Evolutionary conservation across 257 asterid genomes (phyloP), one percentile per base, ranked within the genome.

Genomic region (Primulina eburnea): DNA sequence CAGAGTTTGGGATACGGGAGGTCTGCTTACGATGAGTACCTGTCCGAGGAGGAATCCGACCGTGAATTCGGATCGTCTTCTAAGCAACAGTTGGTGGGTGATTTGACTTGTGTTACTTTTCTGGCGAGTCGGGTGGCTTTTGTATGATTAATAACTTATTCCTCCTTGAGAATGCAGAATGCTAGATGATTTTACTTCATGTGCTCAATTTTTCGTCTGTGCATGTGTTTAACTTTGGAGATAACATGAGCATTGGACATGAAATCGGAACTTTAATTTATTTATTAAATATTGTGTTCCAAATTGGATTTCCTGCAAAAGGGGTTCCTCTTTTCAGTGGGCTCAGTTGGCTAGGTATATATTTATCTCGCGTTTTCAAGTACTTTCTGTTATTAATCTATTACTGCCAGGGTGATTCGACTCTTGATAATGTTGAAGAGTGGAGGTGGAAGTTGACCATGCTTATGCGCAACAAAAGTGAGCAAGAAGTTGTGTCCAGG

Each of bases 381-480:
- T 70, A 59, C 53, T 71, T 63, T 60, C 62, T 18, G 61, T 62
- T 65, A 52, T 60, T 68, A 65, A 71, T 80, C 9, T 79, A 38
- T 72, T 71, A 66, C 81, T 71, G 34, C 64, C 87, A 92, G 98
- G 4, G 82, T 77, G 89, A 77, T 78, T 81, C 95, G 7, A 77
- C 95, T 68, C 82, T 83, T 77, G 93, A 87, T 72, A 88, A 86
- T 58, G 80, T 90, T 82, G 98, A 92, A 83, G 98, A 92, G 61
- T 92, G 98, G 98, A 85, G 85, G 82, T 81, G 83, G 90, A 88
- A 87, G 81, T 69, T 92, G 72, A 87, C 86, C 78, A 78, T 71
- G 77, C 81, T 92, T 64, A 60, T 83, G 86, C 91, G 88, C 53
- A 78, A 80, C 47, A 76, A 88, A 60, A 81, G 84, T 72, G 92